Base-by-base conservation (phyloP, 2,329 filamentous ascomycete species). In the Claviceps pazoutovae region DNA sequence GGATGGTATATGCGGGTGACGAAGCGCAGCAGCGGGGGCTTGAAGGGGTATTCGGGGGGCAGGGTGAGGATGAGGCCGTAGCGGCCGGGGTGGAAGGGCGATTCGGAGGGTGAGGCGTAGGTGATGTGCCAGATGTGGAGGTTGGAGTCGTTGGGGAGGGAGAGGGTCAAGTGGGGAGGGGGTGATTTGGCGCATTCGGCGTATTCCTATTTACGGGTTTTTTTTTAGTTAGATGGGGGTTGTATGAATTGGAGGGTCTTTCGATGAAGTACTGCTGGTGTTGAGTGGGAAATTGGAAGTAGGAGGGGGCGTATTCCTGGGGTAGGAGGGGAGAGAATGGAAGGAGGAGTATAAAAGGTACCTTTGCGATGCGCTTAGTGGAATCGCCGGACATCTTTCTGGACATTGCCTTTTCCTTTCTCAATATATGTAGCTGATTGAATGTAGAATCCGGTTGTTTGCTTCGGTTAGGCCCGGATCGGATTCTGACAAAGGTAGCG, bases 1-100 rank as follows among this genome's bases (percentile, higher is more conserved):
- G 90, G 89, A 72, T 96, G 90, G 78, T 95, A 96, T 74, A 95
- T 86, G 70, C 90, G 91, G 49, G 89, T 95, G 58, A 74, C 72
- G 76, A 95, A 95, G 63, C 77, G 81, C 59, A 95, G 76, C 54
- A 77, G 73, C 16, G 89, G 89, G 21, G 88, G 82, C 70, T 93
- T 93, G 81, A 95, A 95, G 38, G 89, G 89, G 73, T 95, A 95
- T 62, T 88, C 84, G 59, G 74, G 70, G 14, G 89, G 88, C 11
- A 96, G 80, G 42, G 69, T 75, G 59, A 95, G 74, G 56, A 82
- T 70, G 55, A 96, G 71, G 58, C 79, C 79, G 77, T 88, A 96
- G 58, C 71, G 72, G 62, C 89, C 89, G 60, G 81, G 83, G 74
- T 67, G 62, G 70, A 78, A 81, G 57, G 69, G 60, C 2, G 72